Conservation (phyloP, 371 early-diverging fungal genomes). For the Rhizopus stolonifer region DNA sequence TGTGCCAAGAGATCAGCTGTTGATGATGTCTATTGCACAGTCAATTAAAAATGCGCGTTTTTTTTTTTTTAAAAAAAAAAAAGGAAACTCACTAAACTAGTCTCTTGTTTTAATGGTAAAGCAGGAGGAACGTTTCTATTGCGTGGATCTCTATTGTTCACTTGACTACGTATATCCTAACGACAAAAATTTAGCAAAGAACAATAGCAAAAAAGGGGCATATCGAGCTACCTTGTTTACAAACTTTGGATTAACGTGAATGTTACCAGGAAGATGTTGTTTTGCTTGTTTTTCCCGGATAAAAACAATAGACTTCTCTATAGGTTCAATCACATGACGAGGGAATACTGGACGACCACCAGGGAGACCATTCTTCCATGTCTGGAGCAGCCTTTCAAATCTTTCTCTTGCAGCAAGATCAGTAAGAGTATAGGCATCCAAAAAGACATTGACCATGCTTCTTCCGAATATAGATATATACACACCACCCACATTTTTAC, state of each 20-base stretch:
- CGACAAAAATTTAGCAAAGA: neutral
- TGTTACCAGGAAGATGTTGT: conserved; percentile 16
- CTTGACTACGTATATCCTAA: conserved; percentile 5
- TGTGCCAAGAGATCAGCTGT: conserved; percentile 23
- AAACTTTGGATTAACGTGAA: conserved; percentile 66
- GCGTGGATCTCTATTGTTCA: conserved; percentile 25
- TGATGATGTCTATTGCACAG: conserved; percentile 6
- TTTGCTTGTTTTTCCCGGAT: conserved; percentile 33
- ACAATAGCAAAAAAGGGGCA: too few species aligned
- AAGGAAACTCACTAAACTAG: too few species aligned
- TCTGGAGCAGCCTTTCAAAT: conserved; percentile 73
- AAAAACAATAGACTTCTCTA: conserved; percentile 56
- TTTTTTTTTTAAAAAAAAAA: too few species aligned
- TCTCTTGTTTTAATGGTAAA: conserved; percentile 1
- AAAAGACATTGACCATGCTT: conserved; percentile 67
- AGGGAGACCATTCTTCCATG: conserved; percentile 79
- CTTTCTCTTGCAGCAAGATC: conserved; percentile 58
- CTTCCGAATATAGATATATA: conserved; percentile 72
- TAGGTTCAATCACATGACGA: conserved; percentile 51
- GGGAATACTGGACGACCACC: conserved; percentile 65
- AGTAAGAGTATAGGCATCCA: conserved; percentile 74
- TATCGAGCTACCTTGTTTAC: conserved; percentile 43
- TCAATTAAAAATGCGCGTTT: too few species aligned
- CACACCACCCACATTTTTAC: conserved; percentile 85
- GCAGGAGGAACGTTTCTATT: conserved; percentile 2